phyloP scores from a whole-genome alignment of 2,329 filamentous ascomycete species.

The Huntiella abstrusa region DNA sequence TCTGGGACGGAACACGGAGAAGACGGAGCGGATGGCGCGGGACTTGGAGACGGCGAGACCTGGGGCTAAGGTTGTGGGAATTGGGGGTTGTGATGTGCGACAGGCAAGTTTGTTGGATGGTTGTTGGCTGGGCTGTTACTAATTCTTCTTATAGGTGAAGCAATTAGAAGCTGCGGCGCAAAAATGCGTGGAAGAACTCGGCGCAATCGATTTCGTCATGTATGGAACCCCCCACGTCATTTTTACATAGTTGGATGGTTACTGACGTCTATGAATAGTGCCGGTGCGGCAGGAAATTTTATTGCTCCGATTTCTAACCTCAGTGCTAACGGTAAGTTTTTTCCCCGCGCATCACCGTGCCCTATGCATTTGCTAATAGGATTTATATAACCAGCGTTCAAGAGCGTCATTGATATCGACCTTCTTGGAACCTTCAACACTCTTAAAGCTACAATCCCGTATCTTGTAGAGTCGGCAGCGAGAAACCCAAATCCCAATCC shows the following conservation, averaged over 20 bases:
- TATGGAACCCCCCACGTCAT: slow-evolving; percentile 24
- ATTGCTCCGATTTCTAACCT: slow-evolving; percentile 68
- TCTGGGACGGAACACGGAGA: slow-evolving; percentile 71
- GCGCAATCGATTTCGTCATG: slow-evolving; percentile 84
- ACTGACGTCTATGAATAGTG: slow-evolving; percentile 29
- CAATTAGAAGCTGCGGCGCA: slow-evolving; percentile 57
- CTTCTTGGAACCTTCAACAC: slow-evolving; percentile 88
- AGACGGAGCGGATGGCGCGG: slow-evolving; percentile 63
- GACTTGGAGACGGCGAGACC: slow-evolving; percentile 64
- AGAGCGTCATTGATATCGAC: slow-evolving; percentile 90
- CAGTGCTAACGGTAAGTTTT: slow-evolving; percentile 45
- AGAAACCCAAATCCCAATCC: slow-evolving; percentile 33
- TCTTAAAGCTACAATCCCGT: slow-evolving; percentile 72
- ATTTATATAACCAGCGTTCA: slow-evolving; percentile 44
- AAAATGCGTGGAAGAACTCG: slow-evolving; percentile 62
- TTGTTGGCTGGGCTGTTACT: not conserved
- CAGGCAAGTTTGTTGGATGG: slow-evolving; percentile 27
- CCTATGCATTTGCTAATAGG: too few relatives aligned
- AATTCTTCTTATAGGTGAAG: slow-evolving; percentile 26
- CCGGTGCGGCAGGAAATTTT: slow-evolving; percentile 92
- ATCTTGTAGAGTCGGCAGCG: slow-evolving; percentile 55
- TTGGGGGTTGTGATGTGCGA: slow-evolving; percentile 65
- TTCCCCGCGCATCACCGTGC: not conserved
- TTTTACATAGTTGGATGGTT: not conserved
- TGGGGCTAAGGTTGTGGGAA: slow-evolving; percentile 70